Base-by-base conservation (phyloP, 176 grass and related monocot species). In the Calamus simplicifolius region DNA sequence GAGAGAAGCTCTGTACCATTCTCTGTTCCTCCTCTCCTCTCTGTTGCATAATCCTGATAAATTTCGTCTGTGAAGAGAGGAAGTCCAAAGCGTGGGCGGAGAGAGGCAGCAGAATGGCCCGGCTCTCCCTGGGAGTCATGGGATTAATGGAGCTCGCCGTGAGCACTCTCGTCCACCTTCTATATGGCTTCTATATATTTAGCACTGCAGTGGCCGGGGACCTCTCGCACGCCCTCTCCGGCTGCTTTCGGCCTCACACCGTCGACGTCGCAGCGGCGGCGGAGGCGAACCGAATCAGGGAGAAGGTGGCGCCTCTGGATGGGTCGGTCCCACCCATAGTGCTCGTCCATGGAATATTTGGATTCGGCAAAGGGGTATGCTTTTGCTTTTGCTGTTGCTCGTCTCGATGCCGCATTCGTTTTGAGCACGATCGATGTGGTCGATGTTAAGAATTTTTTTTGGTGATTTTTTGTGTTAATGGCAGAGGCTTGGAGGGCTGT, bases 281-380 rank as follows among this genome's bases (percentile, higher is more conserved):
- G 21, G 21, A 84, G 15, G 67, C 59, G 21, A 23, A 23, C 16
- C 4, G 21, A 16, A 15, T 21, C 5, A 14, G 17, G 14, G 13
- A 23, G 53, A 64, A 77, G 26, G 29, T 48, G 3, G 53, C 29
- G 5, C 29, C 67, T 48, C 52, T 73, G 4, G 67, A 81, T 6
- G 75, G 72, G 0, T 27, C 82, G 4, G 56, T 75, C 49, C 90
- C 90, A 17, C 85, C 90, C 2, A 95, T 95, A 61, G 90, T 95
- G 1, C 77, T 95, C 17, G 85, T 95, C 50, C 90, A 95, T 78
- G 90, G 85, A 18, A 81, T 89, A 69, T 89, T 89, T 25, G 90
- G 90, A 54, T 95, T 95, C 76, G 90, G 90, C 59, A 89, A 84
- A 67, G 90, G 90, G 62, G 90, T 95, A 80, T 19, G 57, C 25